These are phyloP conservation scores for Hanseniaspora thailandica DNA, from an alignment of 805 yeast species.

Conservation along the genomic window DNA sequence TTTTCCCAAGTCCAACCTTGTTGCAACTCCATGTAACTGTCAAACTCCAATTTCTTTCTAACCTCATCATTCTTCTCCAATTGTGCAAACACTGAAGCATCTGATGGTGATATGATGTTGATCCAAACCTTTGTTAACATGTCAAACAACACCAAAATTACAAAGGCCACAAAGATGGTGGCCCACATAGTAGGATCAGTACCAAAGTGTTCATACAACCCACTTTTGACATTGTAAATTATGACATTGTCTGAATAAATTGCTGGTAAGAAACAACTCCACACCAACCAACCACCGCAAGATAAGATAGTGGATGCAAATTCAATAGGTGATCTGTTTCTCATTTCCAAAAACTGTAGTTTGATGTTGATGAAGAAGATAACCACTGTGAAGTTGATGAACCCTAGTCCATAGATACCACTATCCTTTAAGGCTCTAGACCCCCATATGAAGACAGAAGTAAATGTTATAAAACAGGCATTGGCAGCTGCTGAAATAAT, in stretches of 20 bases:
- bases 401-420: constrained; percentile 72
- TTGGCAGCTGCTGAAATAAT: constrained; percentile 62
- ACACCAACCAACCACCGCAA: constrained; percentile 70
- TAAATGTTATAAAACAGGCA: constrained; percentile 58
- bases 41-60: constrained; percentile 58
- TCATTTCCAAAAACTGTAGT: constrained; percentile 70
- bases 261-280: constrained; percentile 68
- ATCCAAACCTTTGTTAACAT: constrained; percentile 47
- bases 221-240: constrained; percentile 53
- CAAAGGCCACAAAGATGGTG: constrained; percentile 42
- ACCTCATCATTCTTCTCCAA: constrained; percentile 60
- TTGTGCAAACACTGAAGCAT: constrained; percentile 66
- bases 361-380: constrained; percentile 66
- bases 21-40: constrained; percentile 57
- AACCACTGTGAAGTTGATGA: constrained; percentile 58
- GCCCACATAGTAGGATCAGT: constrained; percentile 82
- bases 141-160: constrained; percentile 58
- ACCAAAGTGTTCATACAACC: constrained; percentile 64
- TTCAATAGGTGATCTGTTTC: constrained; percentile 57
- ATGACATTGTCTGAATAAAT: constrained; percentile 47
- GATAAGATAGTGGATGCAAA: constrained; percentile 57
- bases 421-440: constrained; percentile 54
- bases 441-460: constrained; percentile 62
- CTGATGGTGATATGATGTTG: constrained; percentile 49
- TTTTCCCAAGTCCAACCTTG: constrained; percentile 67